Evolutionary conservation across 1,139 yeast species (phyloP).

Genomic region (Blastobotrys serpentis): DNA sequence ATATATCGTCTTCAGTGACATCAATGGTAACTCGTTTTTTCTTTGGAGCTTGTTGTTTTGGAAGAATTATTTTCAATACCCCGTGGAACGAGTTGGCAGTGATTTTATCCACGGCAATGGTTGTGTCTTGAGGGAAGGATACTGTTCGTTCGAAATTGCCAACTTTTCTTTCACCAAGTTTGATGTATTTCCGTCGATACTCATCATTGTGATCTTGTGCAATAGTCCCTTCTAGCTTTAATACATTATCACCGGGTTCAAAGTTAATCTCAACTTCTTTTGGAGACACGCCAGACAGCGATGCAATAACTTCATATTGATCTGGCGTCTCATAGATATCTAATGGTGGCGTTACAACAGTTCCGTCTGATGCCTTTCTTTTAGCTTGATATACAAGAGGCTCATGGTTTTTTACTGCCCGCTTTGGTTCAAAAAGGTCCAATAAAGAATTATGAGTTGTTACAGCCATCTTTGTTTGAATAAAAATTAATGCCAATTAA

Average conservation of each 20-base stretch:
- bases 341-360: constrained; percentile 54
- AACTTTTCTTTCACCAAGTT: constrained; percentile 36
- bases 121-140: constrained; percentile 52
- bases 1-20: not conserved
- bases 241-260: constrained; percentile 42
- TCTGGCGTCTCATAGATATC: constrained; percentile 51
- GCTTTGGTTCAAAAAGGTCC: not conserved
- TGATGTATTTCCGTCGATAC: constrained; percentile 18
- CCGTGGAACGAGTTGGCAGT: constrained; percentile 42
- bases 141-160: constrained; percentile 51
- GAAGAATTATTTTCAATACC: not conserved
- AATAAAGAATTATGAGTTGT: not conserved
- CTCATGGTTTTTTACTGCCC: not conserved
- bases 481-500: too few species aligned
- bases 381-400: constrained; percentile 3
- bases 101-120: constrained; percentile 51
- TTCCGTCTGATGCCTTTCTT: constrained; percentile 5
- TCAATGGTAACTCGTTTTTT: not conserved
- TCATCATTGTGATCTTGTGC: constrained; percentile 15
- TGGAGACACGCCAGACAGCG: constrained; percentile 56
- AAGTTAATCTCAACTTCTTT: constrained; percentile 53
- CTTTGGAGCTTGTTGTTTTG: not conserved
- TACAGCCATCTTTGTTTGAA: not conserved
- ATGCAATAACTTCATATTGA: constrained; percentile 46
- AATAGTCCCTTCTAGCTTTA: constrained; percentile 29